phyloP scores from a whole-genome alignment of 2,329 filamentous ascomycete genomes.

The Pestalotiopsis sp. region DNA sequence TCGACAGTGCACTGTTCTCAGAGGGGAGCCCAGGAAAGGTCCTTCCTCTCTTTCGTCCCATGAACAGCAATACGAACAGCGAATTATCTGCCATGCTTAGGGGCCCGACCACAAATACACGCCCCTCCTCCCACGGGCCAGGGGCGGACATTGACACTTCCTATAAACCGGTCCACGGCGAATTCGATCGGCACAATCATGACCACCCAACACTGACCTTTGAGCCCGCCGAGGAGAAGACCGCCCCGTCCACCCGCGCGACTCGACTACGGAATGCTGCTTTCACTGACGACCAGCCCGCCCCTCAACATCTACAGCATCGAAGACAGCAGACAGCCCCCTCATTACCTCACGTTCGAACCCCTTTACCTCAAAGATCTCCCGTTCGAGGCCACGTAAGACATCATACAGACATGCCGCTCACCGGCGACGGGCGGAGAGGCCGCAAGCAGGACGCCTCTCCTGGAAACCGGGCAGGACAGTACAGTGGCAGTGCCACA shows the following conservation, averaged over 20 bases:
- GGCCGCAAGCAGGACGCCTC: slow-evolving; percentile 29
- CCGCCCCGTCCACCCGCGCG: slow-evolving; percentile 15
- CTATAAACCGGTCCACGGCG: slow-evolving; percentile 12
- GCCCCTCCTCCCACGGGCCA: neutral
- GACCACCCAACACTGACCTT: slow-evolving; percentile 23
- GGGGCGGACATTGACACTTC: slow-evolving; percentile 2
- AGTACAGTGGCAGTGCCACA: slow-evolving; percentile 33
- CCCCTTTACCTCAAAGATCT: slow-evolving; percentile 13
- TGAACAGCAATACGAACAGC: neutral
- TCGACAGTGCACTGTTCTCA: neutral
- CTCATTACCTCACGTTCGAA: slow-evolving; percentile 6
- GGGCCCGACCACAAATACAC: neutral
- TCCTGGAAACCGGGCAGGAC: slow-evolving; percentile 31
- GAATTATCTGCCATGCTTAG: slow-evolving; percentile 12
- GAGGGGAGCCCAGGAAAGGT: neutral
- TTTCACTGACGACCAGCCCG: slow-evolving; percentile 14
- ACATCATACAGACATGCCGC: slow-evolving; percentile 38
- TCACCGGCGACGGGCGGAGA: slow-evolving; percentile 43
- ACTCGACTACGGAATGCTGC: neutral
- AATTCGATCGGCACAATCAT: slow-evolving; percentile 18
- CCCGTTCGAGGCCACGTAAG: slow-evolving; percentile 15
- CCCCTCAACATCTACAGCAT: slow-evolving; percentile 23
- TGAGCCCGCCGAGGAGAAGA: slow-evolving; percentile 21
- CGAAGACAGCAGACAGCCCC: slow-evolving; percentile 28
- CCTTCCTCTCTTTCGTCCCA: neutral